phyloP scores from a whole-genome alignment of 2,329 filamentous ascomycete species.

The Nemania sp. region DNA sequence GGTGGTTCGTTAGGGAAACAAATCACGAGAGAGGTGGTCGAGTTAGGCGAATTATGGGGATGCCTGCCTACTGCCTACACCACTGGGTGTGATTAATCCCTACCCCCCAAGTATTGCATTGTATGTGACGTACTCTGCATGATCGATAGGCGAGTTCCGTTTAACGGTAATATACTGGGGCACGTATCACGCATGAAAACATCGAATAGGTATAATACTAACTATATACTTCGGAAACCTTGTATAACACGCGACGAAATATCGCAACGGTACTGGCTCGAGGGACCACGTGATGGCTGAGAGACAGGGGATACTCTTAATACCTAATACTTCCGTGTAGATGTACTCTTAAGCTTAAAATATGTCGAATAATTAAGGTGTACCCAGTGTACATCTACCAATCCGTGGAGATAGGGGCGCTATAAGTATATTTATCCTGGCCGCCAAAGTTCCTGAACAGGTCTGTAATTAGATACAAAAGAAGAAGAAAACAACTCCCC shows the following conservation, averaged over 20 bases:
- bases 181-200: neutral
- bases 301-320: neutral
- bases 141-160: neutral
- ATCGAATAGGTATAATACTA: no score
- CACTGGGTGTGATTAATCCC: constrained; percentile 1
- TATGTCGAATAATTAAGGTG: no score
- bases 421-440: no score
- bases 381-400: no score
- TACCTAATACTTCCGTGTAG: neutral
- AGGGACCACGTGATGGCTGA: neutral
- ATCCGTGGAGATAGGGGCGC: no score
- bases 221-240: neutral
- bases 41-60: constrained; percentile 15
- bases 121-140: constrained; percentile 1
- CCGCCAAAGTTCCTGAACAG: no score
- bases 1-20: neutral
- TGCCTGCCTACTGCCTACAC: neutral
- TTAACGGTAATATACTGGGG: neutral
- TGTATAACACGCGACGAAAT: neutral
- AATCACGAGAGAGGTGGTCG: constrained; percentile 3
- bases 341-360: neutral
- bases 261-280: neutral
- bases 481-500: no score
- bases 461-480: no score
- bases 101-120: neutral